These are phyloP conservation scores for Pythium guiyangense DNA, from an alignment of 352 stramenopile genomes.

Conservation along the genomic window DNA sequence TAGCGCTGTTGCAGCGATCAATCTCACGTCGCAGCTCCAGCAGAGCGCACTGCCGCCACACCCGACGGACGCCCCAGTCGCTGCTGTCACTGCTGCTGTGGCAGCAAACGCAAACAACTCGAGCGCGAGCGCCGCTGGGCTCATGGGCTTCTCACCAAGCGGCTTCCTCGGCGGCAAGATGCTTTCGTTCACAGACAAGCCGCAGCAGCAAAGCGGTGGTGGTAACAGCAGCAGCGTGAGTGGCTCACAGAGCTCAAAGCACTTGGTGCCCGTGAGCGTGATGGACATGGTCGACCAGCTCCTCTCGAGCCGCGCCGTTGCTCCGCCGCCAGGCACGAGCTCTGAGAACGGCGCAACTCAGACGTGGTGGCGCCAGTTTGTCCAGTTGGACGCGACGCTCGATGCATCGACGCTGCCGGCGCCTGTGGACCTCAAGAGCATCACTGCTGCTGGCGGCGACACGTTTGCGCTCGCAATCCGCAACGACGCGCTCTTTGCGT, in stretches of 20 bases:
- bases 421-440: slow-evolving; percentile 11
- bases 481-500: slow-evolving; percentile 33
- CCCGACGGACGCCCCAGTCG: neutral
- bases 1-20: neutral
- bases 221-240: neutral
- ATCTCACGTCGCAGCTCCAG: neutral
- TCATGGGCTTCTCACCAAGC: slow-evolving; percentile 13
- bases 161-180: slow-evolving; percentile 15
- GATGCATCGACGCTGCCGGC: slow-evolving; percentile 9
- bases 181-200: slow-evolving; percentile 12
- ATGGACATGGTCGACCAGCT: slow-evolving; percentile 41
- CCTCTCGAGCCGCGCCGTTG: slow-evolving; percentile 16
- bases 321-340: neutral
- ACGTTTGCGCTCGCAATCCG: slow-evolving; percentile 22
- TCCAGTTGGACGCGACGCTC: slow-evolving; percentile 26
- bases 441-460: slow-evolving; percentile 1
- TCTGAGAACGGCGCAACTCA: neutral
- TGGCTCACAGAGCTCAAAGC: slow-evolving; percentile 12
- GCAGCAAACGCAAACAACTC: neutral
- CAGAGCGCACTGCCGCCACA: neutral
- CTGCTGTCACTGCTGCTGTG: neutral
- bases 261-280: slow-evolving; percentile 22
- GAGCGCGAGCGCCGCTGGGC: neutral
- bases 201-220: neutral
- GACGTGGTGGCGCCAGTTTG: slow-evolving; percentile 27